Conservation (phyloP, 2,329 filamentous ascomycete species). For the Sarocladiaceae sp. region DNA sequence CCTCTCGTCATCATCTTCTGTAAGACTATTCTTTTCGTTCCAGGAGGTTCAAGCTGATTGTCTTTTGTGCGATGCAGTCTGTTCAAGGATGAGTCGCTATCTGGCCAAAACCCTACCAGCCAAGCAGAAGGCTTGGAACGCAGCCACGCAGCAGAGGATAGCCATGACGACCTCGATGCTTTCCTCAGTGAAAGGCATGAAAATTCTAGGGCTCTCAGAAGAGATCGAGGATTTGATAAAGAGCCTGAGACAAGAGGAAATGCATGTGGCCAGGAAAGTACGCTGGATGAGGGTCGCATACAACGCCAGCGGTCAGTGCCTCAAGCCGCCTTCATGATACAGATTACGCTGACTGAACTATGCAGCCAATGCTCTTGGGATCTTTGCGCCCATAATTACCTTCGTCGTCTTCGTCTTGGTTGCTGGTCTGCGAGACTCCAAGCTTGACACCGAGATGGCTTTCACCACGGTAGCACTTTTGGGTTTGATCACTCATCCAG, state of each 20-base stretch:
- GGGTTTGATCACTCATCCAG: conserved; percentile 32
- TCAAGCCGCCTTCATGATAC: not conserved
- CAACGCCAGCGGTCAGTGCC: conserved; percentile 32
- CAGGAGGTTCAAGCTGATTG: no score
- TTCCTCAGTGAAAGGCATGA: conserved; percentile 31
- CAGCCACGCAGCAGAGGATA: conserved; percentile 33
- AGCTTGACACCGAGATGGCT: conserved; percentile 28
- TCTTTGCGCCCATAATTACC: conserved; percentile 33
- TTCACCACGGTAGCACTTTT: conserved; percentile 35
- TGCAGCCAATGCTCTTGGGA: conserved; percentile 33
- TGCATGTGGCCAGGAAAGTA: conserved; percentile 19
- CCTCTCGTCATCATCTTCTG: conserved; percentile 34
- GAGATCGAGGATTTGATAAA: conserved; percentile 16
- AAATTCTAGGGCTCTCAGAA: conserved; percentile 30
- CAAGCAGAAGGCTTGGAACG: conserved; percentile 32
- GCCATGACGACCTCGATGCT: conserved; percentile 28
- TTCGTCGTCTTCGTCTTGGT: conserved; percentile 28
- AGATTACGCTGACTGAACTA: conserved; percentile 3
- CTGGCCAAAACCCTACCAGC: conserved; percentile 29
- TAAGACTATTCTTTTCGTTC: conserved; percentile 18
- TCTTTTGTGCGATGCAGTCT: conserved; percentile 22
- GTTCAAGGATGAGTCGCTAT: conserved; percentile 33
- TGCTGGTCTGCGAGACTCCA: conserved; percentile 13
- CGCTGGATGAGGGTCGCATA: conserved; percentile 35
- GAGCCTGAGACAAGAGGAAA: conserved; percentile 24